Evolutionary conservation across 331 rosid genomes (phyloP), one percentile per base, ranked within the genome.

Genomic region (Stylosanthes scabra): DNA sequence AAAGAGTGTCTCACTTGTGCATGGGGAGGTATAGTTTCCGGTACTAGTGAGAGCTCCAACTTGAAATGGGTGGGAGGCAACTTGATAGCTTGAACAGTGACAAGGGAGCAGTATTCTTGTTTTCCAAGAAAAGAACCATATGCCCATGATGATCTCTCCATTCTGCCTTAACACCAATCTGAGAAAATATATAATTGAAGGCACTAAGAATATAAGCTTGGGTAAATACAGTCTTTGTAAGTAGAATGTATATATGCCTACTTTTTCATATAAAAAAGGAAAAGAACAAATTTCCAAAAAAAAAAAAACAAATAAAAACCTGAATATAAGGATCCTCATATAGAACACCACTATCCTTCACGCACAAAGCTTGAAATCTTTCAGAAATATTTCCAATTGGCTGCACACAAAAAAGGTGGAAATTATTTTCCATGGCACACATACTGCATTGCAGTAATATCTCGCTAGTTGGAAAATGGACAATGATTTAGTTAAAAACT

Each of bases 291-390:
- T 1, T 6, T 20, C 51, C 78, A 59, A 65, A 52, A 25, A 31
- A 29, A 59, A 65, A 52, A 25, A 31, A 29, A 67, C 7, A 16
- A 41, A 74, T 49, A 55, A 61, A 49, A 71, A 91, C 99, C 99
- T 95, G 99, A 83, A 95, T 90, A 84, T 95, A 70, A 75, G 99
- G 99, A 83, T 95, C 98, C 83, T 95, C 99, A 1, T 95, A 95
- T 54, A 95, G 84, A 78, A 92, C 97, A 40, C 99, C 98, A 78
- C 98, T 95, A 87, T 95, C 99, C 86, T 95, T 95, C 84, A 90
- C 65, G 78, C 98, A 87, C 90, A 95, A 81, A 79, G 96, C 94
- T 52, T 77, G 87, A 68, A 95, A 95, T 81, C 97, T 90, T 87
- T 95, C 98, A 13, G 96, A 89, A 83, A 85, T 86, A 76, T 82